phyloP scores from a whole-genome alignment of 257 asterid genomes.

The Solanum medicagineum region DNA sequence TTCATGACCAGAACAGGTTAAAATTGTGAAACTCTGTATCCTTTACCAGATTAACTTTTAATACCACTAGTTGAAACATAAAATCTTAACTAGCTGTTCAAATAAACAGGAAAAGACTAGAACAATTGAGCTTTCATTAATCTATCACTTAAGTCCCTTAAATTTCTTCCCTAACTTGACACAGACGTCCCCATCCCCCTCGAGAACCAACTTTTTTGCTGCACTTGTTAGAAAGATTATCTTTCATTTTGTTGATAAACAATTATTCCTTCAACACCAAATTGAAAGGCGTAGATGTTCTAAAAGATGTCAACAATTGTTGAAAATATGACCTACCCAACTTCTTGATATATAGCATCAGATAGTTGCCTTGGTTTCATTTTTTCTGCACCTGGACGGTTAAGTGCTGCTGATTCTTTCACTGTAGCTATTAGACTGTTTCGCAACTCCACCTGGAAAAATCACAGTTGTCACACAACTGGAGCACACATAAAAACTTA shows the following conservation, averaged over 20 bases:
- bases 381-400: slow-evolving; percentile 61
- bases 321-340: slow-evolving; percentile 46
- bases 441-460: slow-evolving; percentile 58
- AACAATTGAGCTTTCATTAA: not conserved
- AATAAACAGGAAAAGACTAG: not conserved
- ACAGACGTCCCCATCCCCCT: not conserved
- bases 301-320: not conserved
- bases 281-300: not conserved
- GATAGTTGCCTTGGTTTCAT: slow-evolving; percentile 94
- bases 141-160: not conserved
- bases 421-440: slow-evolving; percentile 49
- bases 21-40: not conserved
- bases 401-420: slow-evolving; percentile 61
- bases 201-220: not conserved
- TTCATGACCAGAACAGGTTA: not conserved
- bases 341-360: slow-evolving; percentile 86
- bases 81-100: not conserved
- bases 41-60: not conserved
- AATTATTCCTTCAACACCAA: not conserved
- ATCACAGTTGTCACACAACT: not conserved
- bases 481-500: not conserved
- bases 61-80: not conserved
- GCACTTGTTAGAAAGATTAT: not conserved
- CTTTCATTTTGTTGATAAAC: not conserved
- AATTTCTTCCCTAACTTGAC: not conserved